Conservation (phyloP, 2,329 filamentous ascomycete species). For the Endoconidiophora polonica region DNA sequence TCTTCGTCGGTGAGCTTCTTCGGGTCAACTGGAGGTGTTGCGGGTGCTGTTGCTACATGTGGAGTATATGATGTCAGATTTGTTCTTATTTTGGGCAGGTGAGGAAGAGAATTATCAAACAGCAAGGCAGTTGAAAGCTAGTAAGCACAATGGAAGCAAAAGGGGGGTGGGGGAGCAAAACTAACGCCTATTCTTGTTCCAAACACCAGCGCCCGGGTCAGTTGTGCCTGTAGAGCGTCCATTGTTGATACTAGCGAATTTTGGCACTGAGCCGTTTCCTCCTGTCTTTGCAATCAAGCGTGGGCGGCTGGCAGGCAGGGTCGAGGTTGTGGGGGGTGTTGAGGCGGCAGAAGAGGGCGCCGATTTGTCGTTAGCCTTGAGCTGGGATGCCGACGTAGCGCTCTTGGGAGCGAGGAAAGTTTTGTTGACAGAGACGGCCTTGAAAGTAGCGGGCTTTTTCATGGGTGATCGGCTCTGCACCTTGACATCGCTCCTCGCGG, state of each 20-base stretch:
- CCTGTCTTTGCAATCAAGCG: conserved; percentile 62
- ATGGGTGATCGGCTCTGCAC: conserved; percentile 43
- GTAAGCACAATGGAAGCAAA: not conserved
- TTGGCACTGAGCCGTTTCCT: conserved; percentile 33
- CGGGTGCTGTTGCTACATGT: conserved; percentile 24
- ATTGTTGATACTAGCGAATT: conserved; percentile 29
- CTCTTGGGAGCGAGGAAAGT: conserved; percentile 64
- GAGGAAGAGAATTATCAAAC: too few species aligned
- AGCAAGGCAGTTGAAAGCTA: not conserved
- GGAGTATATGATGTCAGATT: conserved; percentile 15
- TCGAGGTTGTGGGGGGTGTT: conserved; percentile 24
- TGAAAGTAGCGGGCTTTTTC: conserved; percentile 67
- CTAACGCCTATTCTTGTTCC: conserved; percentile 80
- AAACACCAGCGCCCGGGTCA: conserved; percentile 60
- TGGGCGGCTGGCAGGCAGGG: conserved; percentile 41
- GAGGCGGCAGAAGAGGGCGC: conserved; percentile 25
- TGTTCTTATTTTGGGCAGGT: not conserved
- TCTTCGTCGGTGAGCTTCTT: conserved; percentile 80
- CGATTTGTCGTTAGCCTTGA: conserved; percentile 36
- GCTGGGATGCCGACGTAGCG: conserved; percentile 24
- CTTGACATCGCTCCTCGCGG: conserved; percentile 39
- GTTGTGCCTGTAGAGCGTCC: conserved; percentile 47
- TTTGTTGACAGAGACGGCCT: conserved; percentile 72
- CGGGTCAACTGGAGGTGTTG: conserved; percentile 46
- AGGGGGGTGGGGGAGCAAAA: conserved; percentile 12